Conservation (phyloP, 2,329 filamentous ascomycete species). For the Orbilia javanica region DNA sequence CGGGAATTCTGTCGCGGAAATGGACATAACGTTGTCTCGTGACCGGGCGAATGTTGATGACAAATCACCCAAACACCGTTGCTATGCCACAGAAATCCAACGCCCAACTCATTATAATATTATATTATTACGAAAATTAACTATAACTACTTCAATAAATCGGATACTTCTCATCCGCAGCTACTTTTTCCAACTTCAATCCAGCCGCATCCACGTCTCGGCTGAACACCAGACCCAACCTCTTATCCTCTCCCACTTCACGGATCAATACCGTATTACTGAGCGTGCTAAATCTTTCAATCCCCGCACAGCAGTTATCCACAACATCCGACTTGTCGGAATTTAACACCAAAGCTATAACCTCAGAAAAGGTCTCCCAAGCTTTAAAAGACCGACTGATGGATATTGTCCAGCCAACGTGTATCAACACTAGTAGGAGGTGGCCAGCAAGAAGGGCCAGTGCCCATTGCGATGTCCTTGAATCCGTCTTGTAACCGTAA, state of each 20-base stretch:
- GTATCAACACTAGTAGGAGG: slow-evolving; percentile 1
- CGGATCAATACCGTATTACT: slow-evolving; percentile 11
- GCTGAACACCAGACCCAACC: background rate
- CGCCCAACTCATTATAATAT: background rate
- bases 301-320: slow-evolving; percentile 12
- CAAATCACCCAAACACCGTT: slow-evolving; percentile 25
- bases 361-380: slow-evolving; percentile 9
- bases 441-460: slow-evolving; percentile 4
- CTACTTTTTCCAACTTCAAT: background rate
- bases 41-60: slow-evolving; percentile 27
- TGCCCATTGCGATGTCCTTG: slow-evolving; percentile 13
- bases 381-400: slow-evolving; percentile 5
- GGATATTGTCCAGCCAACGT: slow-evolving; percentile 2
- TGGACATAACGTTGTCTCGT: slow-evolving; percentile 22
- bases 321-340: background rate
- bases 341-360: slow-evolving; percentile 11
- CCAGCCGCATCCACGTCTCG: background rate
- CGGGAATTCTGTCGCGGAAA: slow-evolving; percentile 3
- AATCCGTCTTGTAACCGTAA: slow-evolving; percentile 13
- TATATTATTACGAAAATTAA: too few species aligned
- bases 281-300: slow-evolving; percentile 9
- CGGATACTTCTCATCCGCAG: background rate
- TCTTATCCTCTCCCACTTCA: background rate
- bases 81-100: slow-evolving; percentile 20
- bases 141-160: background rate